Percentiles rank a stretch among this genome's conserved stretches.
Conservation (phyloP, 805 yeast species). For the Blastobotrys robertii region DNA sequence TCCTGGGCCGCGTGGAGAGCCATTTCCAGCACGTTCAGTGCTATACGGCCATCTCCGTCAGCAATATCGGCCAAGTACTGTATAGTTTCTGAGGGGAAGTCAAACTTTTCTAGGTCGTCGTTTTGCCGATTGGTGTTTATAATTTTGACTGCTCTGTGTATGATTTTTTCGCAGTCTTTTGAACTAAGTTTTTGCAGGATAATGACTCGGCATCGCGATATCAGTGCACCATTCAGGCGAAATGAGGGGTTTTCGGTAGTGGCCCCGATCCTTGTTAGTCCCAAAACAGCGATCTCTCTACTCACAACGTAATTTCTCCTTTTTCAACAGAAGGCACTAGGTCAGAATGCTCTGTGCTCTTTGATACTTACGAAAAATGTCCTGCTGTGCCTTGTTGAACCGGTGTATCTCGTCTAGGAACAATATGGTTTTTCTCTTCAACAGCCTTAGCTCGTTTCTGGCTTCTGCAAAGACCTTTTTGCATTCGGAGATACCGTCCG, state of each 20-base stretch:
- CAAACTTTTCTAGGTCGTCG: constrained; percentile 40
- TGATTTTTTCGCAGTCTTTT: constrained; percentile 42
- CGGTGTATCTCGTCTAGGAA: constrained; percentile 93
- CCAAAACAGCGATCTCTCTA: too few species aligned
- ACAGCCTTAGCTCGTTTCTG: constrained; percentile 34
- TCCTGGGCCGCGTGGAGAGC: constrained; percentile 14
- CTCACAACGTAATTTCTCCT: constrained; percentile 57
- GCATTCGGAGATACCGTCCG: constrained; percentile 56
- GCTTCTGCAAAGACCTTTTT: constrained; percentile 50
- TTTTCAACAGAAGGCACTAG: constrained; percentile 75
- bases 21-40: constrained; percentile 71
- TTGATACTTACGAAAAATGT: constrained; percentile 22
- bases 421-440: constrained; percentile 51
- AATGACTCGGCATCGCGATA: constrained; percentile 78
- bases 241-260: constrained; percentile 93
- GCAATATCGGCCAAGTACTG: constrained; percentile 63
- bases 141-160: constrained; percentile 48
- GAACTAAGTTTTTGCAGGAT: constrained; percentile 45
- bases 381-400: constrained; percentile 80
- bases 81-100: constrained; percentile 46
- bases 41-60: constrained; percentile 83
- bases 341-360: constrained; percentile 26
- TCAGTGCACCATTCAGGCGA: constrained; percentile 68
- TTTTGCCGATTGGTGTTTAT: constrained; percentile 50
- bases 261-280: constrained; percentile 56